phyloP scores from a whole-genome alignment of 2,329 filamentous ascomycete genomes.

The Colletotrichum sp. region DNA sequence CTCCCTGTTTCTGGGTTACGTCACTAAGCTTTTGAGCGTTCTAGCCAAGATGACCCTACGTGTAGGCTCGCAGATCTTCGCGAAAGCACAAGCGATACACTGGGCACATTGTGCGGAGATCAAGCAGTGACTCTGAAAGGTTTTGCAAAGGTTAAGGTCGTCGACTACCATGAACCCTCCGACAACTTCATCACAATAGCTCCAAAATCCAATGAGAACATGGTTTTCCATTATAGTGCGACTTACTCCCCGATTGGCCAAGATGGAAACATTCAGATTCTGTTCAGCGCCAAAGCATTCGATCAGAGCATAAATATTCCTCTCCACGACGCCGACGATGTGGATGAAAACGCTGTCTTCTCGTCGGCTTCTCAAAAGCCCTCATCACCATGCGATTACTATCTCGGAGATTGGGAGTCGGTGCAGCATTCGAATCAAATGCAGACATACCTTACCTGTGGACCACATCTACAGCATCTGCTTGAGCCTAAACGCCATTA shows the following conservation, averaged over 20 bases:
- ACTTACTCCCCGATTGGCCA: neutral
- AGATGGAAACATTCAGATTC: neutral
- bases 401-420: neutral
- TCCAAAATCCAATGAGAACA: neutral
- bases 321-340: neutral
- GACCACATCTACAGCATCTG: neutral
- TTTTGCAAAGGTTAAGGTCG: neutral
- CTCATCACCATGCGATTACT: neutral
- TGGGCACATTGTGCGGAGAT: neutral
- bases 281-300: neutral
- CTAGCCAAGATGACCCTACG: neutral
- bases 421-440: neutral
- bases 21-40: neutral
- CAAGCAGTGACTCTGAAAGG: neutral
- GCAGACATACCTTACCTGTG: neutral
- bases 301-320: neutral
- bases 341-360: neutral
- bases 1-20: neutral
- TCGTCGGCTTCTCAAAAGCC: neutral
- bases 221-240: neutral
- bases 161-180: neutral
- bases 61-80: neutral
- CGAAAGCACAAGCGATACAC: neutral
- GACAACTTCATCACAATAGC: neutral
- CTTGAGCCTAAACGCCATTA: neutral